Percentiles rank a stretch among this genome's conserved stretches.
These are phyloP conservation scores for Escallonia rubra DNA, from an alignment of 129 eudicot species.

Conservation along the genomic window DNA sequence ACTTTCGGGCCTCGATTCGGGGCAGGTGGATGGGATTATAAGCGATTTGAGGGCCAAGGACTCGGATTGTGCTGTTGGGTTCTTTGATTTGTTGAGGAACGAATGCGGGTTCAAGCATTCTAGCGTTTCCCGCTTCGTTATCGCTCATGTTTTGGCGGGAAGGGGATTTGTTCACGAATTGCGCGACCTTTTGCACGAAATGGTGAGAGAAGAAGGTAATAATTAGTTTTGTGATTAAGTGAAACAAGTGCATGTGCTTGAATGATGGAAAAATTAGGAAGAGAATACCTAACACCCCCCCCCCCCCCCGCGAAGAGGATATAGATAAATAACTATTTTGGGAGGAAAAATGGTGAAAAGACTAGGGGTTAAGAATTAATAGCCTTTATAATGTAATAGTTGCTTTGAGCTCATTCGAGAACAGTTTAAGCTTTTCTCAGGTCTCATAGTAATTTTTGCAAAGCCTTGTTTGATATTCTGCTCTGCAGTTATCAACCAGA, in stretches of 20 bases:
- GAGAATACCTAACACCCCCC: too few relatives aligned
- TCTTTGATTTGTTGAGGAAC: conserved; percentile 47
- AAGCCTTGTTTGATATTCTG: too few relatives aligned
- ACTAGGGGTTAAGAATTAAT: too few relatives aligned
- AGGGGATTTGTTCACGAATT: conserved; percentile 29
- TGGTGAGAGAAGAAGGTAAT: conserved; percentile 65
- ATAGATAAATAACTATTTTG: too few relatives aligned
- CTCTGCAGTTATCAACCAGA: too few relatives aligned
- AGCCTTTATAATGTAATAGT: too few relatives aligned
- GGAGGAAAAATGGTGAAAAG: too few relatives aligned
- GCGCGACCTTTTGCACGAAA: conserved; percentile 27
- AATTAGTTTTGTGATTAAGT: not conserved
- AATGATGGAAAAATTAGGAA: not conserved
- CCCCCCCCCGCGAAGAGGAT: too few relatives aligned
- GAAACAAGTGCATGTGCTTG: too few relatives aligned
- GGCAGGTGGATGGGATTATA: conserved; percentile 38
- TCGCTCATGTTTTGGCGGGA: conserved; percentile 68
- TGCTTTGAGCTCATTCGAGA: not conserved
- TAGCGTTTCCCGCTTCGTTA: conserved; percentile 24
- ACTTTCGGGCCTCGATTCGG: conserved; percentile 20
- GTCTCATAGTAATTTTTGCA: not conserved
- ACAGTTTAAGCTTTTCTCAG: not conserved
- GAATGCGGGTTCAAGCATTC: conserved; percentile 56
- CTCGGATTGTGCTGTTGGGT: conserved; percentile 40
- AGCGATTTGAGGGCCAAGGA: conserved; percentile 16